Evolutionary conservation across 306 rosid species (phyloP).

Genomic region (Rosa rugosa): DNA sequence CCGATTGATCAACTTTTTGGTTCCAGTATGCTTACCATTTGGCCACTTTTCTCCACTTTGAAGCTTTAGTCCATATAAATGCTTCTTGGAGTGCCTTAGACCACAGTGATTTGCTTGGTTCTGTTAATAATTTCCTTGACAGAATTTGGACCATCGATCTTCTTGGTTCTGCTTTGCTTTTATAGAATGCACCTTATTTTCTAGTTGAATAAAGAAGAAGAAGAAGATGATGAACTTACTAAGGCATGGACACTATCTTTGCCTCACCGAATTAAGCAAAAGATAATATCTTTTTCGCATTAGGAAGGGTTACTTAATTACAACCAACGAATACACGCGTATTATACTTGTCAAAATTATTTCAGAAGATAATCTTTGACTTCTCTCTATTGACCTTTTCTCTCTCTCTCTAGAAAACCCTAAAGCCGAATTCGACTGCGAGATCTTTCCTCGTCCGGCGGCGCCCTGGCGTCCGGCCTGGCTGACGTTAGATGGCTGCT

Average conservation of each 20-base stretch:
- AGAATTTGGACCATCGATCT: neutral
- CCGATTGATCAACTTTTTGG: neutral
- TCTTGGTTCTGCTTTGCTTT: neutral
- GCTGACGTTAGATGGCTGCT: no score
- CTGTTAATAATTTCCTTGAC: neutral
- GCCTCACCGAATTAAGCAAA: neutral
- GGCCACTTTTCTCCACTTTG: slow-evolving; percentile 11
- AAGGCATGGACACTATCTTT: neutral
- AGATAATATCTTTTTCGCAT: neutral
- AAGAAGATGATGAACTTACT: neutral
- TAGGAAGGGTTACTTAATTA: neutral
- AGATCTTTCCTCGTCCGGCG: no score
- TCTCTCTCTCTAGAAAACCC: no score
- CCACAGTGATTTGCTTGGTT: slow-evolving; percentile 12
- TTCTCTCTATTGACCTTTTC: no score
- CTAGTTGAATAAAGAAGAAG: neutral
- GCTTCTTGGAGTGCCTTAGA: neutral
- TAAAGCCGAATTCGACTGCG: no score
- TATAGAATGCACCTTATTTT: neutral
- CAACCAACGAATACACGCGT: neutral
- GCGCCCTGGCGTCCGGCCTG: no score
- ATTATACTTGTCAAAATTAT: neutral
- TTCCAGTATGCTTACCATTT: slow-evolving; percentile 3
- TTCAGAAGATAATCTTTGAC: neutral
- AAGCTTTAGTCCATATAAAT: neutral